phyloP scores from a whole-genome alignment of 1,284 basidiomycete genomes.

The Uromyces viciae-fabae region DNA sequence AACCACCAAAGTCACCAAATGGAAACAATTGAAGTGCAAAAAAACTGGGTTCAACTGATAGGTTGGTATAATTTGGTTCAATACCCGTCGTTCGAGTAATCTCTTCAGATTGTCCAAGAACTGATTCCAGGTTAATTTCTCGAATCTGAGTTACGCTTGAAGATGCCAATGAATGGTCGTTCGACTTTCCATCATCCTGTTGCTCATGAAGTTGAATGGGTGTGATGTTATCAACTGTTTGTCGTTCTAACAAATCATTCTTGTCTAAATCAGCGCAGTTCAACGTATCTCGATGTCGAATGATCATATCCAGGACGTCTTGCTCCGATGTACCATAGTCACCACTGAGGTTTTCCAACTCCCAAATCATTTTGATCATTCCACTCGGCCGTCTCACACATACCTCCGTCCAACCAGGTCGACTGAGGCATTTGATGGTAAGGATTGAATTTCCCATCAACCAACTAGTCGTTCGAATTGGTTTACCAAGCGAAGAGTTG shows the following conservation, averaged over 20 bases:
- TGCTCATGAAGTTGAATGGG: not conserved
- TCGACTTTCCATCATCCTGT: slow-evolving; percentile 5
- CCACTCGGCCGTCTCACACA: slow-evolving; percentile 83
- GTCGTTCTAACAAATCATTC: not conserved
- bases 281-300: slow-evolving; percentile 50
- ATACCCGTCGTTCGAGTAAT: slow-evolving; percentile 34
- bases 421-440: slow-evolving; percentile 71
- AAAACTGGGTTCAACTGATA: slow-evolving; percentile 79
- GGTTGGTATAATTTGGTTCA: slow-evolving; percentile 42
- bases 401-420: slow-evolving; percentile 85
- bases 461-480: slow-evolving; percentile 71
- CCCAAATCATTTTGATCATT: slow-evolving; percentile 75
- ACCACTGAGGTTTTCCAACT: slow-evolving; percentile 71
- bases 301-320: slow-evolving; percentile 54
- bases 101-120: slow-evolving; percentile 31
- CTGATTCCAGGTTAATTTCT: slow-evolving; percentile 29
- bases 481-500: slow-evolving; percentile 52
- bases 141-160: slow-evolving; percentile 47
- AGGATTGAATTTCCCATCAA: slow-evolving; percentile 79
- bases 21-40: slow-evolving; percentile 66
- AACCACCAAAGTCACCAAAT: slow-evolving; percentile 10
- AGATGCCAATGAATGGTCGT: not conserved
- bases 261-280: slow-evolving; percentile 16
- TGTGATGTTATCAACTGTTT: not conserved
- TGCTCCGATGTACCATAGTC: slow-evolving; percentile 77